phyloP scores from a whole-genome alignment of 164 flowering plant species.

The Magnolia officinalis region DNA sequence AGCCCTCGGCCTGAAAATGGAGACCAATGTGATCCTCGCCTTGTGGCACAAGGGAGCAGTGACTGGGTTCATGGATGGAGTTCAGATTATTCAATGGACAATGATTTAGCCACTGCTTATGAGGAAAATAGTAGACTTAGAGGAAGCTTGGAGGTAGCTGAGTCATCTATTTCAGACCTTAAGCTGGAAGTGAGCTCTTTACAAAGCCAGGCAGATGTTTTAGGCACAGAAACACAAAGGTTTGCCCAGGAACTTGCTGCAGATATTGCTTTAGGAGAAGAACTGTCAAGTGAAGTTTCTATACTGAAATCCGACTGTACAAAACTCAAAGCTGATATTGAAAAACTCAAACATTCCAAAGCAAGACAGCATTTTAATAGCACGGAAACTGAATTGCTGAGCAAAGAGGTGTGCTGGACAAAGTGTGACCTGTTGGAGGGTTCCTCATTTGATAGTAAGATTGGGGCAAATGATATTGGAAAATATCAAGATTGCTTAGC shows the following conservation, averaged over 20 bases:
- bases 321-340: constrained; percentile 57
- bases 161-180: constrained; percentile 65
- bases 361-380: constrained; percentile 13
- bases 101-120: constrained; percentile 47
- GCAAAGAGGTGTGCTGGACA: neutral
- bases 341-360: constrained; percentile 33
- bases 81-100: constrained; percentile 56
- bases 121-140: constrained; percentile 72
- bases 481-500: constrained; percentile 10
- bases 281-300: constrained; percentile 59
- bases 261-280: constrained; percentile 72
- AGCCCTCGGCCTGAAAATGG: constrained; percentile 53
- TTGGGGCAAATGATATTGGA: neutral
- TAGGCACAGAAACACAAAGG: constrained; percentile 59
- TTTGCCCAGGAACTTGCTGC: constrained; percentile 47
- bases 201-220: constrained; percentile 61
- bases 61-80: constrained; percentile 74
- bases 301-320: constrained; percentile 69
- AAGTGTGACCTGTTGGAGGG: neutral
- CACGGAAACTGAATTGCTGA: constrained; percentile 11
- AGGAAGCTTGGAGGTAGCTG: constrained; percentile 66
- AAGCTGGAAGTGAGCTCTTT: constrained; percentile 64
- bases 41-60: constrained; percentile 36
- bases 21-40: constrained; percentile 41
- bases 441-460: neutral